Percentiles rank a stretch among this genome's conserved stretches.
phyloP scores from a whole-genome alignment of 768 basidiomycete genomes.

The Sporobolomyces pararoseus region DNA sequence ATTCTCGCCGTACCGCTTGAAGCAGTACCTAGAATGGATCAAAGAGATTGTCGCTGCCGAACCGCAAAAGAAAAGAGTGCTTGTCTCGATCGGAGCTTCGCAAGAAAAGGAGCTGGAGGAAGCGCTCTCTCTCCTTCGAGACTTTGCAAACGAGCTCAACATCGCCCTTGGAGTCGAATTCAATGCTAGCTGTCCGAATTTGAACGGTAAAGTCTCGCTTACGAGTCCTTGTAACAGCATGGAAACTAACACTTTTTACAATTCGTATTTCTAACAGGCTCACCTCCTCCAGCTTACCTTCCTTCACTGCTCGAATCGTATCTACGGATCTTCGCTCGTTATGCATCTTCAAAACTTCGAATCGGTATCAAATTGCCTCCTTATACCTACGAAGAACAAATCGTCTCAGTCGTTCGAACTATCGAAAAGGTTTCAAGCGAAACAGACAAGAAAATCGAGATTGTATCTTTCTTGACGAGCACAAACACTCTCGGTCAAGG shows the following conservation, averaged over 20 bases:
- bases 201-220: constrained; percentile 6
- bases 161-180: constrained; percentile 65
- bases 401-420: constrained; percentile 56
- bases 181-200: constrained; percentile 83
- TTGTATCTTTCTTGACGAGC: constrained; percentile 71
- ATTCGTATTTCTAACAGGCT: constrained; percentile 37
- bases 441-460: constrained; percentile 46
- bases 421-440: constrained; percentile 53
- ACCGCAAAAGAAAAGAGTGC: constrained; percentile 58
- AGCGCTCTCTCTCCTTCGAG: constrained; percentile 63
- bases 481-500: constrained; percentile 73
- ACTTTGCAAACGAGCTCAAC: constrained; percentile 54
- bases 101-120: constrained; percentile 52
- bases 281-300: constrained; percentile 62
- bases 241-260: too few relatives aligned
- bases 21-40: constrained; percentile 65
- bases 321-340: constrained; percentile 58
- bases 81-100: constrained; percentile 68
- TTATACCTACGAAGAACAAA: constrained; percentile 63
- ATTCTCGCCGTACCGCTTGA: constrained; percentile 73
- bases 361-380: constrained; percentile 78
- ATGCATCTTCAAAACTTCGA: constrained; percentile 56
- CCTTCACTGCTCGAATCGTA: constrained; percentile 57
- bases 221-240: too few relatives aligned
- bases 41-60: constrained; percentile 54